Conservation (phyloP, 106 monocot genomes). For the Dendrobium huoshanense region DNA sequence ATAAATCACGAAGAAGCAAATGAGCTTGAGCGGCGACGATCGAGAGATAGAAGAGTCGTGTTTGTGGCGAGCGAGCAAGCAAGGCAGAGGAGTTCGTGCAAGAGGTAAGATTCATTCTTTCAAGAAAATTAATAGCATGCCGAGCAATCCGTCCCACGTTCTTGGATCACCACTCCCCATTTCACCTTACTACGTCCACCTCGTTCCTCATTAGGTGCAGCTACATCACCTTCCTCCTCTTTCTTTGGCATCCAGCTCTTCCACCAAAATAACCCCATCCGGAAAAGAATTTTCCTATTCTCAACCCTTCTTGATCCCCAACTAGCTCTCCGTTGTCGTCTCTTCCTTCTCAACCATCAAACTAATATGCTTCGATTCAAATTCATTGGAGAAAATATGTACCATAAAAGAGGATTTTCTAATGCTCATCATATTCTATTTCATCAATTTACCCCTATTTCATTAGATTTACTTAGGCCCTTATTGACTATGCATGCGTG, state of each 20-base stretch:
- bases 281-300: conserved; percentile 8
- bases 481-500: too few species aligned
- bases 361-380: not conserved
- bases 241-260: conserved; percentile 10
- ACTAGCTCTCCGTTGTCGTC: conserved; percentile 43
- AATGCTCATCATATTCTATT: conserved; percentile 59
- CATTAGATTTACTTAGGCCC: not conserved
- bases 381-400: conserved; percentile 37
- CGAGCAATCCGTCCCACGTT: conserved; percentile 39
- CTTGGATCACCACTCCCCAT: conserved; percentile 72
- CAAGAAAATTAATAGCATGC: conserved; percentile 31
- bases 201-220: not conserved
- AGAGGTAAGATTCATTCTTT: too few species aligned
- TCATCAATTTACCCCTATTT: not conserved
- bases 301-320: conserved; percentile 41
- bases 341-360: conserved; percentile 43
- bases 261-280: conserved; percentile 70
- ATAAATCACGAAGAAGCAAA: too few species aligned
- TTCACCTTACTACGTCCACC: conserved; percentile 4
- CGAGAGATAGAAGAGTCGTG: too few species aligned
- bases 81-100: too few species aligned
- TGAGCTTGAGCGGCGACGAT: too few species aligned
- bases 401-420: conserved; percentile 59
- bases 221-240: not conserved
- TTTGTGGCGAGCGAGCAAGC: too few species aligned